Base-by-base conservation (phyloP, 208 protist species). In the Acanthamoeba pearcei region DNA sequence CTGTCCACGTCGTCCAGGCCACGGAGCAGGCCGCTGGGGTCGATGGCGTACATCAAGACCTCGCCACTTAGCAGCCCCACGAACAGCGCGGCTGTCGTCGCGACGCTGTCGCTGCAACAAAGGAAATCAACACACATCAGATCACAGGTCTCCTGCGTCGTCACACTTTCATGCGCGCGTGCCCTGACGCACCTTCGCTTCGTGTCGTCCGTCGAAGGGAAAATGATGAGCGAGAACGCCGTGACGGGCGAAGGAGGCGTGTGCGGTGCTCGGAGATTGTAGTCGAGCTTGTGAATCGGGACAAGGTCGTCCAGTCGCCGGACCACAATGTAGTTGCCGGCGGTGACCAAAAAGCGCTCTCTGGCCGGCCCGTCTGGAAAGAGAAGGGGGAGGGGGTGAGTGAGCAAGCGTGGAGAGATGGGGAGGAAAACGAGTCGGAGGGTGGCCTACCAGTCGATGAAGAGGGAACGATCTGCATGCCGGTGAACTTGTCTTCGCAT, bases 161-260 rank as follows among this genome's bases (percentile, higher is more conserved):
- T 10, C 19, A 27, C 57, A 64, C 22, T 5, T 10, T 27, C 57
- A 64, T 24, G 57, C 19, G 5, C 57, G 13, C 12, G 57, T 64
- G 62, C 3, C 8, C 15, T n/a, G 32, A 51, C 12, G 74, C 13
- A 83, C 74, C 74, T 83, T 83, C 74, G 74, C 10, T 35, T 46
- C 6, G 74, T 83, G 46, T 83, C 74, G 74, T 83, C 74, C 74
- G 74, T 27, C 38, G 32, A 38, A 2, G 74, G 74, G 74, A 83
- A 83, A 5, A 29, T 83, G 17, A 66, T 32, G 8, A 90, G 51
- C 83, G 83, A 62, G 51, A 90, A 70, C 17, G 83, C 27, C 10
- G 83, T 90, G 83, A 90, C 35, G 29, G 83, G 83, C 83, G 83
- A 90, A 12, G 83, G 83, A 10, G 83, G 83, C 53, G 83, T 68